Conservation (phyloP, 78 protist genomes). For the Anaeramoeba ignava region DNA sequence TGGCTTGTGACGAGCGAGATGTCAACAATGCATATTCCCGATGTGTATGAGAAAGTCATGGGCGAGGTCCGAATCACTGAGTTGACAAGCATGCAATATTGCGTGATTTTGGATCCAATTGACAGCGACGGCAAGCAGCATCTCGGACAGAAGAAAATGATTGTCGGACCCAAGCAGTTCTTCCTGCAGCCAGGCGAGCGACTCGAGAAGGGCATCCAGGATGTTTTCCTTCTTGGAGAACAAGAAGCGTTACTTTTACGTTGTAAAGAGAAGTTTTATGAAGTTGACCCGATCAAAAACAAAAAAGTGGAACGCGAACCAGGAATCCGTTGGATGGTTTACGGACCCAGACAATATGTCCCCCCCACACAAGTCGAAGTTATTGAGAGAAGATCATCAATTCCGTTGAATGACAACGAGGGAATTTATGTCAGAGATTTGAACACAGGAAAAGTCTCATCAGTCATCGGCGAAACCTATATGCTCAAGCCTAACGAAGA, state of each 20-base stretch:
- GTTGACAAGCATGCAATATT: conserved; percentile 59
- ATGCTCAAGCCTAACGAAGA: conserved; percentile 61
- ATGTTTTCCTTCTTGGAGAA: conserved; percentile 37
- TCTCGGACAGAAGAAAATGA: neutral
- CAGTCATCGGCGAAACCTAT: conserved; percentile 56
- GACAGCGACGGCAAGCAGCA: conserved; percentile 28
- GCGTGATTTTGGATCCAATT: conserved; percentile 53
- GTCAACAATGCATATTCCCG: conserved; percentile 55
- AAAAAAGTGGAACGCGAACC: conserved; percentile 35
- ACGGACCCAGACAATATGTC: conserved; percentile 55
- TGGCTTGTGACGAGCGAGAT: conserved; percentile 61
- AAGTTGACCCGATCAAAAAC: too few species aligned
- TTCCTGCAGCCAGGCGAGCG: conserved; percentile 69
- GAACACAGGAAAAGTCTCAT: conserved; percentile 57
- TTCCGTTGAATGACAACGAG: conserved; percentile 61
- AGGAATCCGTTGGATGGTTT: conserved; percentile 59
- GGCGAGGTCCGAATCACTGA: conserved; percentile 40
- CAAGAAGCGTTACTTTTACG: conserved; percentile 55
- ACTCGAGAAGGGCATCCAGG: conserved; percentile 47
- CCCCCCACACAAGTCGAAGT: conserved; percentile 70
- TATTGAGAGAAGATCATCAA: conserved; percentile 50
- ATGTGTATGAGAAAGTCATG: conserved; percentile 48
- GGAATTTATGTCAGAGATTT: conserved; percentile 69
- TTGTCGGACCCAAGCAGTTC: conserved; percentile 17
- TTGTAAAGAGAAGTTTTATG: conserved; percentile 33